Conservation (phyloP, 306 rosid genomes). For the Acacia confusa region DNA sequence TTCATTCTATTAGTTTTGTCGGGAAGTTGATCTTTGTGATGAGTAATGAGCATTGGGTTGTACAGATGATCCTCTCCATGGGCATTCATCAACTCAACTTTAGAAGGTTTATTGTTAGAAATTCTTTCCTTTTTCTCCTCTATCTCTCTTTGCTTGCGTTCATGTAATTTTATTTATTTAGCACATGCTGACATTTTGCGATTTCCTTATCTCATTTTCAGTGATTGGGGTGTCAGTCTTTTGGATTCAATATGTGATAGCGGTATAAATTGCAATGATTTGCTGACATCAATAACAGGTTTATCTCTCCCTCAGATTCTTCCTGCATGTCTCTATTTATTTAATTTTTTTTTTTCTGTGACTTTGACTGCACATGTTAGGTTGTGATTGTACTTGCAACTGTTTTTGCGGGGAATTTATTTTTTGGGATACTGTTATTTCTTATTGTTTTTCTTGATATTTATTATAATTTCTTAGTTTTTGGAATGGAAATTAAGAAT, state of each 20-base stretch:
- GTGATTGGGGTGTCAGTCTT: slow-evolving; percentile 74
- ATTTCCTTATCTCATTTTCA: slow-evolving; percentile 42
- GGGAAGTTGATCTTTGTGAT: slow-evolving; percentile 25
- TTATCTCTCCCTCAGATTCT: slow-evolving; percentile 23
- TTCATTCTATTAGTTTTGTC: slow-evolving; percentile 19
- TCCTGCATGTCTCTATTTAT: neutral
- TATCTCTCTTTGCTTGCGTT: slow-evolving; percentile 24
- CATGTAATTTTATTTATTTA: neutral
- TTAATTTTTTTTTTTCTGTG: neutral
- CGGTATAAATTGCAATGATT: slow-evolving; percentile 63
- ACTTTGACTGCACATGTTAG: slow-evolving; percentile 16
- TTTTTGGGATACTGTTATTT: no score
- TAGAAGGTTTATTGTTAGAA: slow-evolving; percentile 53
- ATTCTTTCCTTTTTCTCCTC: slow-evolving; percentile 20
- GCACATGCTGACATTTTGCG: slow-evolving; percentile 14
- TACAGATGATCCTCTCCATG: slow-evolving; percentile 72
- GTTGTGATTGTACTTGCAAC: neutral
- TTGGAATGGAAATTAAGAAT: no score
- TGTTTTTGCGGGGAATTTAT: neutral
- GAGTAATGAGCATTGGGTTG: slow-evolving; percentile 37
- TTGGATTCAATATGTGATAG: slow-evolving; percentile 77
- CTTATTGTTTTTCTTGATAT: no score
- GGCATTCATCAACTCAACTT: slow-evolving; percentile 72
- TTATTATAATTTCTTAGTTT: no score
- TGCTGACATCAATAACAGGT: slow-evolving; percentile 89